Evolutionary conservation across 1,284 basidiomycete species (phyloP).

Genomic region (Gomphus bonarii): DNA sequence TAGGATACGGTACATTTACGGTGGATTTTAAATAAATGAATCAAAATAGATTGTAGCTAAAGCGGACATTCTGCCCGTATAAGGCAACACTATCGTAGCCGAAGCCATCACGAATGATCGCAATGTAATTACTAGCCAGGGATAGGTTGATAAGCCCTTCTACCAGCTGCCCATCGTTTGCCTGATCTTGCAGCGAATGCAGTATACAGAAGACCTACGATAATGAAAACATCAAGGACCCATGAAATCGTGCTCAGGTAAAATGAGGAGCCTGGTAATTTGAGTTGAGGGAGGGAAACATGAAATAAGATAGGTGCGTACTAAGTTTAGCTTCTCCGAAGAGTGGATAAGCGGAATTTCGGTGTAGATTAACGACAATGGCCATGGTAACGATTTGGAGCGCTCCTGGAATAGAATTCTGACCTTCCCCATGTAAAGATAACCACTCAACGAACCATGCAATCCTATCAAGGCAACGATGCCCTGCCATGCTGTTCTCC

Average conservation of each 20-base stretch:
- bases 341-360: slow-evolving; percentile 31
- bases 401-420: slow-evolving; percentile 27
- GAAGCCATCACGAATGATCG: not conserved
- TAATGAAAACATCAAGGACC: slow-evolving; percentile 42
- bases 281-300: not conserved
- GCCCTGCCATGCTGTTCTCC: slow-evolving; percentile 64
- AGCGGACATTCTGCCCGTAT: not conserved
- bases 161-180: slow-evolving; percentile 65
- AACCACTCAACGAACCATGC: slow-evolving; percentile 34
- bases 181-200: slow-evolving; percentile 60
- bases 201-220: slow-evolving; percentile 45
- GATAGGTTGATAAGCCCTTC: slow-evolving; percentile 53
- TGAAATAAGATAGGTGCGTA: slow-evolving; percentile 23
- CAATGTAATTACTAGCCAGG: slow-evolving; percentile 4
- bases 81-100: not conserved
- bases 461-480: slow-evolving; percentile 52
- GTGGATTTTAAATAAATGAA: too few species aligned
- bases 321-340: slow-evolving; percentile 53
- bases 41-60: not conserved
- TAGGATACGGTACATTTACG: too few species aligned
- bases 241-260: slow-evolving; percentile 50
- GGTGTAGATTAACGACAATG: slow-evolving; percentile 54
- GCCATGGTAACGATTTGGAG: slow-evolving; percentile 53
- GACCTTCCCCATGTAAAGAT: not conserved
- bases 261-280: slow-evolving; percentile 41